Evolutionary conservation across 768 basidiomycete genomes (phyloP).

Genomic region (Boletus subcaerulescens): DNA sequence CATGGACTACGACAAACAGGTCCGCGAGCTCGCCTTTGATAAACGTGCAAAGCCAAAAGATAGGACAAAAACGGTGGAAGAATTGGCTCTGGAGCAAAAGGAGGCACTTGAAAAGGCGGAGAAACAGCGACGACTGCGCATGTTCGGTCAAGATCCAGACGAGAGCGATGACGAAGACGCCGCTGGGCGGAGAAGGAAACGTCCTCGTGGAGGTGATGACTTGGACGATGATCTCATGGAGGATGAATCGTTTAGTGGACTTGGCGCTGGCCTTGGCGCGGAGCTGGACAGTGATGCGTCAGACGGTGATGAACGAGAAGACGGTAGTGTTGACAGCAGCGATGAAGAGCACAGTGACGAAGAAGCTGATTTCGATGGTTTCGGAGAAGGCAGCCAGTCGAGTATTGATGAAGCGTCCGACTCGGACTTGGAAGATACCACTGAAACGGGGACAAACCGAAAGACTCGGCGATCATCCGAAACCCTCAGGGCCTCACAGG

Average conservation of each 20-base stretch:
- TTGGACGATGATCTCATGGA: conserved; percentile 79
- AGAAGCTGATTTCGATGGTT: conserved; percentile 32
- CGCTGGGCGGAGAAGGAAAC: conserved; percentile 44
- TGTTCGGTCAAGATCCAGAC: conserved; percentile 76
- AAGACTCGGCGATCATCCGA: conserved; percentile 36
- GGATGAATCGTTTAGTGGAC: conserved; percentile 35
- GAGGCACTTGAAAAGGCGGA: conserved; percentile 86
- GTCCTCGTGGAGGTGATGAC: conserved; percentile 76
- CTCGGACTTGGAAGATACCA: conserved; percentile 35
- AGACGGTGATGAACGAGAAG: conserved; percentile 33
- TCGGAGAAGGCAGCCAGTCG: conserved; percentile 34
- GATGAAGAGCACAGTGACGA: conserved; percentile 29
- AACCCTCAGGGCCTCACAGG: conserved; percentile 37
- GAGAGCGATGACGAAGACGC: conserved; percentile 59
- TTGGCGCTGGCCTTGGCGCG: conserved; percentile 34
- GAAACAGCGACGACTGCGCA: conserved; percentile 68
- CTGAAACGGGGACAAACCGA: conserved; percentile 37
- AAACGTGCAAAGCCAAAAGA: conserved; percentile 92
- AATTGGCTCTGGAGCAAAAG: conserved; percentile 84
- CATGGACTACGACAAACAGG: conserved; percentile 86
- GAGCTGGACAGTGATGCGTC: conserved; percentile 41
- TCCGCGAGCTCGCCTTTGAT: conserved; percentile 91
- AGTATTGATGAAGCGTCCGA: conserved; percentile 38
- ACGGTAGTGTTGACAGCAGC: conserved; percentile 34
- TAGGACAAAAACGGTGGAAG: conserved; percentile 94